phyloP scores from a whole-genome alignment of 768 basidiomycete species.

The Collybia mongolica region DNA sequence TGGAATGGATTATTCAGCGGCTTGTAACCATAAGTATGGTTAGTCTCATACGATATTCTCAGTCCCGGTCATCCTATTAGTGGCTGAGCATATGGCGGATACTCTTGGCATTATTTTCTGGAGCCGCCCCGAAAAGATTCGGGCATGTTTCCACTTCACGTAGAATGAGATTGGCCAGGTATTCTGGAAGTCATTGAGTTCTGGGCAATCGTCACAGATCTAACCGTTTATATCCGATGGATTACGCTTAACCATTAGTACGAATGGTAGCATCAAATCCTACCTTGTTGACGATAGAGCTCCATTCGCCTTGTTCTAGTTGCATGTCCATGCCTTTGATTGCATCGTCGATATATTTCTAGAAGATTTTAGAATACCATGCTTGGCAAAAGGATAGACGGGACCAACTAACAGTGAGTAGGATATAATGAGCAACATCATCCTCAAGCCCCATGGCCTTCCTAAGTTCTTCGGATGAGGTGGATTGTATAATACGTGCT shows the following conservation, averaged over 20 bases:
- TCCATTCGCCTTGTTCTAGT: not conserved
- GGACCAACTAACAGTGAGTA: not conserved
- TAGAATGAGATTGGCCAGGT: conserved; percentile 24
- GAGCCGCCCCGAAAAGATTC: not conserved
- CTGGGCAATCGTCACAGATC: conserved; percentile 3
- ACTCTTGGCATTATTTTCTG: too few relatives aligned
- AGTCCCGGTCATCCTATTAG: too few relatives aligned
- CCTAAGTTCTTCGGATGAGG: not conserved
- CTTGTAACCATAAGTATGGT: too few relatives aligned
- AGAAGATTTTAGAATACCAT: too few relatives aligned
- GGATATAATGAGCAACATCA: not conserved
- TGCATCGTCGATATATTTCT: not conserved
- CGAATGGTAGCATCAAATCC: not conserved
- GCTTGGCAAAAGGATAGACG: too few relatives aligned
- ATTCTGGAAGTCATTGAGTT: conserved; percentile 12
- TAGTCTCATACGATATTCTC: too few relatives aligned
- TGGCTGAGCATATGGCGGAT: too few relatives aligned
- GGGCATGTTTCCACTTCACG: conserved; percentile 8
- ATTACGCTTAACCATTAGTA: not conserved
- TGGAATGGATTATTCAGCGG: too few relatives aligned
- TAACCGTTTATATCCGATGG: not conserved
- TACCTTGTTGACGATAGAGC: not conserved
- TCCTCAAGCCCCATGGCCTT: not conserved
- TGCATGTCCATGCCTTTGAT: not conserved
- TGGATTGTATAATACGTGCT: not conserved